Conservation (phyloP, 495 filamentous ascomycete genomes). For the Choiromyces venosus region DNA sequence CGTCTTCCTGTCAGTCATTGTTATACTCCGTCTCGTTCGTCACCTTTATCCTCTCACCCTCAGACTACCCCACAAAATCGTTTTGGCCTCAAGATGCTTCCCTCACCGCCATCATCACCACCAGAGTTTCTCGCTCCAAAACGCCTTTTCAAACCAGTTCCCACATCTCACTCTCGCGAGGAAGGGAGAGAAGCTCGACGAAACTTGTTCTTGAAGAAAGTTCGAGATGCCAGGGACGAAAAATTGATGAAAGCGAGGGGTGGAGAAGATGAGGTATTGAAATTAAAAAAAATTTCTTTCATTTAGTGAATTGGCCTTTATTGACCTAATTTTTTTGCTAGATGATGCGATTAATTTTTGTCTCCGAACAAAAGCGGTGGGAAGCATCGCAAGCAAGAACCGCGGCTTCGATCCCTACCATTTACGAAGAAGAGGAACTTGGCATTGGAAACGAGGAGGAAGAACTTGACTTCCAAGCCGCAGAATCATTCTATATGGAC, state of each 20-base stretch:
- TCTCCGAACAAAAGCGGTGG: slow-evolving; percentile 48
- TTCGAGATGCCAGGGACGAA: slow-evolving; percentile 66
- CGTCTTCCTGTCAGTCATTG: slow-evolving; percentile 7
- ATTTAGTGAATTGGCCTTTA: neutral
- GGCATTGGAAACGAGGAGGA: slow-evolving; percentile 37
- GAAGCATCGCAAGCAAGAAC: slow-evolving; percentile 43
- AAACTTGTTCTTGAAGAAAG: slow-evolving; percentile 67
- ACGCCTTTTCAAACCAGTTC: slow-evolving; percentile 32
- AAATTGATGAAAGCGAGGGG: slow-evolving; percentile 59
- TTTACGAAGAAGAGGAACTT: slow-evolving; percentile 43
- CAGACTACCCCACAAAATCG: slow-evolving; percentile 5
- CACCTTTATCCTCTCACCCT: slow-evolving; percentile 27
- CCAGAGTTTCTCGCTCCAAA: slow-evolving; percentile 35
- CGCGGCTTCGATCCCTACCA: slow-evolving; percentile 38
- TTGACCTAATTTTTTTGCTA: slow-evolving; percentile 17
- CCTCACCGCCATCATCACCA: slow-evolving; percentile 38
- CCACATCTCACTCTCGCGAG: slow-evolving; percentile 38
- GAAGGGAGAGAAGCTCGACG: slow-evolving; percentile 53
- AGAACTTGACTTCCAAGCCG: slow-evolving; percentile 22
- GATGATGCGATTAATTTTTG: slow-evolving; percentile 50
- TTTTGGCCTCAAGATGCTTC: slow-evolving; percentile 29
- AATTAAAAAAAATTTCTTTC: neutral
- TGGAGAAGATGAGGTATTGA: slow-evolving; percentile 68
- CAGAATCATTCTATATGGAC: slow-evolving; percentile 16
- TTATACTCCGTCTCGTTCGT: slow-evolving; percentile 34